These are phyloP conservation scores for Acanthamoeba royreba DNA, from an alignment of 208 protist species.

Conservation along the genomic window DNA sequence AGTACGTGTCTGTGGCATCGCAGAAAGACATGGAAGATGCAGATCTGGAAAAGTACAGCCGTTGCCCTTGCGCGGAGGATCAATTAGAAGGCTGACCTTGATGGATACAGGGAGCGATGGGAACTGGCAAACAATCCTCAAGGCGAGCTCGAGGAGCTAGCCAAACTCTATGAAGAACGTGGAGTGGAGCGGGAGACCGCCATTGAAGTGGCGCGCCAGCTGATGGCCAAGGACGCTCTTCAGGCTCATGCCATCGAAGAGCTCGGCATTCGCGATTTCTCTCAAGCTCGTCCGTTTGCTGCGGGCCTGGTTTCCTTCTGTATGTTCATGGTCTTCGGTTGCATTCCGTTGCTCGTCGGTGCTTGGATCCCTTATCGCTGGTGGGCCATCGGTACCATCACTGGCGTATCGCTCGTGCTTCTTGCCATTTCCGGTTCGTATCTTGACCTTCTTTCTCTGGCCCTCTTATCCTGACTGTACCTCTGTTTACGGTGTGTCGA, in stretches of 20 bases:
- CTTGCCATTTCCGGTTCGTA: not conserved
- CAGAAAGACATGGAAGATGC: conserved; percentile 47
- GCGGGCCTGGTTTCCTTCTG: conserved; percentile 5
- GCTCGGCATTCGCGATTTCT: conserved; percentile 34
- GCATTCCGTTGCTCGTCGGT: not conserved
- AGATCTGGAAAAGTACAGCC: conserved; percentile 27
- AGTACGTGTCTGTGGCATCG: conserved; percentile 44
- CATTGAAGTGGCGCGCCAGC: not conserved
- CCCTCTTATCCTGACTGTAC: not conserved
- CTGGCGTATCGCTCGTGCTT: not conserved
- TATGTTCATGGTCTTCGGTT: not conserved
- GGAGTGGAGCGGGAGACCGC: not conserved
- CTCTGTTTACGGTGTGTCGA: not conserved
- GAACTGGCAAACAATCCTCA: not conserved
- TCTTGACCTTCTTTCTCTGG: not conserved
- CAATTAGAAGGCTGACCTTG: not conserved
- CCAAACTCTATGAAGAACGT: not conserved
- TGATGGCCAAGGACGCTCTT: conserved; percentile 8
- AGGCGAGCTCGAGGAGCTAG: conserved; percentile 25
- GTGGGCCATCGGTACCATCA: not conserved
- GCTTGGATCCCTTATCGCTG: not conserved
- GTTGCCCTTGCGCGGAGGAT: not conserved
- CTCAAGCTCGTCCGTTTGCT: not conserved
- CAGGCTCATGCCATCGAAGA: conserved; percentile 36
- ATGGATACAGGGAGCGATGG: not conserved